Percentiles rank a stretch among this genome's conserved stretches.
Conservation (phyloP, 805 yeast genomes). For the Vanderwaltozyma yarrowii region DNA sequence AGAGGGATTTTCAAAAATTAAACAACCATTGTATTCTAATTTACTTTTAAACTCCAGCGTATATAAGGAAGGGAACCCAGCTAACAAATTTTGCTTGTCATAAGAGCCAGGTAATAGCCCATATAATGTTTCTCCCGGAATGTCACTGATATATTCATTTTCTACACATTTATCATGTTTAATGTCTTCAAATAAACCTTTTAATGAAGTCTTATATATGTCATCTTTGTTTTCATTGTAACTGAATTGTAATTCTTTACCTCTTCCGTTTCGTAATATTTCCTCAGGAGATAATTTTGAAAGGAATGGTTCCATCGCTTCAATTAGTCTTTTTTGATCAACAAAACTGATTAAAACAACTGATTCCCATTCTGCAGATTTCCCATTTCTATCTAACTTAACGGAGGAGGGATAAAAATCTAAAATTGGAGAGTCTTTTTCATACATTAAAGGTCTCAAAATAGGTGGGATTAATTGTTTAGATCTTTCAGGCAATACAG, state of each 20-base stretch:
- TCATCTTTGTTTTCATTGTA: conserved; percentile 66
- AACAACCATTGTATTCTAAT: conserved; percentile 50
- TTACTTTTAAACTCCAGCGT: conserved; percentile 51
- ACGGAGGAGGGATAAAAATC: conserved; percentile 89
- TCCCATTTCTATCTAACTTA: conserved; percentile 83
- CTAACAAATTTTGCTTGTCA: conserved; percentile 55
- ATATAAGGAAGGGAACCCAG: conserved; percentile 82
- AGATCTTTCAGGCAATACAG: conserved; percentile 91
- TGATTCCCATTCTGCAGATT: conserved; percentile 95
- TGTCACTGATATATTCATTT: conserved; percentile 40
- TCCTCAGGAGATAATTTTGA: conserved; percentile 58
- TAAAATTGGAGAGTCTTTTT: conserved; percentile 70
- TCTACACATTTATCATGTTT: conserved; percentile 72
- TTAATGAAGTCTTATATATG: conserved; percentile 58
- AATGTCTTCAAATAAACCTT: conserved; percentile 48
- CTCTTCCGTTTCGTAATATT: conserved; percentile 59
- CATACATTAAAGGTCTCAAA: conserved; percentile 76
- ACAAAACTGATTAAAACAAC: conserved; percentile 88
- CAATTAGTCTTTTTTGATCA: conserved; percentile 63
- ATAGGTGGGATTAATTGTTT: conserved; percentile 63
- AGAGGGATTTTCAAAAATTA: conserved; percentile 77
- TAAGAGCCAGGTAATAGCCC: conserved; percentile 60
- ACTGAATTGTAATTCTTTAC: conserved; percentile 53
- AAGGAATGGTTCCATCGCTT: conserved; percentile 61
- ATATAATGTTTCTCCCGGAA: conserved; percentile 30